Evolutionary conservation across 345 rosid genomes (phyloP).

Genomic region (Cardiospermum halicacabum): DNA sequence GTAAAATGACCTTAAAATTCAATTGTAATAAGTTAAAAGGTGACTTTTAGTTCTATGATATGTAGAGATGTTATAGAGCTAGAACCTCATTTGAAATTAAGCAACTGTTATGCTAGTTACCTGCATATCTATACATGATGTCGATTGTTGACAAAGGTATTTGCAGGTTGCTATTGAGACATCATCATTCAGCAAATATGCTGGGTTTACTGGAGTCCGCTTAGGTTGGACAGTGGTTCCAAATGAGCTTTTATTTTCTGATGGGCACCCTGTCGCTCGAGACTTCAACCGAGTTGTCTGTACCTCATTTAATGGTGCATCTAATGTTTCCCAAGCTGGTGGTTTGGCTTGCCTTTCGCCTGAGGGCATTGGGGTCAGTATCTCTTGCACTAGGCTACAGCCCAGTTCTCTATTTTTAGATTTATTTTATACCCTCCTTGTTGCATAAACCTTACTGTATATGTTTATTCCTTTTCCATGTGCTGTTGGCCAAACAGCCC

Average conservation of each 20-base stretch:
- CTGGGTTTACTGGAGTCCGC: conserved; percentile 78
- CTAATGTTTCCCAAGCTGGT: conserved; percentile 87
- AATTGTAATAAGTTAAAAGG: too few species aligned
- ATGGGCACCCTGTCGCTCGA: conserved; percentile 83
- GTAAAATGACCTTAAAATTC: too few species aligned
- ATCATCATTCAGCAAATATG: conserved; percentile 88
- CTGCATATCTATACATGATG: neutral
- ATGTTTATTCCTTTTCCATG: neutral
- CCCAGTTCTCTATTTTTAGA: too few species aligned
- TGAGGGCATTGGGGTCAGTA: conserved; percentile 67
- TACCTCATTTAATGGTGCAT: conserved; percentile 94
- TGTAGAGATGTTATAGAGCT: neutral
- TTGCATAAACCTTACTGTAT: neutral
- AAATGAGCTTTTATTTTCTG: conserved; percentile 72
- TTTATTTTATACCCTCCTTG: neutral
- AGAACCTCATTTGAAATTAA: neutral
- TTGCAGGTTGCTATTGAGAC: conserved; percentile 86
- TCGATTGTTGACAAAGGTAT: neutral
- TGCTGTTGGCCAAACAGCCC: neutral
- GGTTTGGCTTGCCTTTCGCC: conserved; percentile 89
- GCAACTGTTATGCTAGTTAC: neutral
- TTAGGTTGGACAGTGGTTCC: conserved; percentile 97
- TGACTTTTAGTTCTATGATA: neutral
- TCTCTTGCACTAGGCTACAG: neutral
- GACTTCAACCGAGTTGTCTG: conserved; percentile 89